phyloP scores from a whole-genome alignment of 192 early-diverging fungal genomes.

The Coemansia sp. region DNA sequence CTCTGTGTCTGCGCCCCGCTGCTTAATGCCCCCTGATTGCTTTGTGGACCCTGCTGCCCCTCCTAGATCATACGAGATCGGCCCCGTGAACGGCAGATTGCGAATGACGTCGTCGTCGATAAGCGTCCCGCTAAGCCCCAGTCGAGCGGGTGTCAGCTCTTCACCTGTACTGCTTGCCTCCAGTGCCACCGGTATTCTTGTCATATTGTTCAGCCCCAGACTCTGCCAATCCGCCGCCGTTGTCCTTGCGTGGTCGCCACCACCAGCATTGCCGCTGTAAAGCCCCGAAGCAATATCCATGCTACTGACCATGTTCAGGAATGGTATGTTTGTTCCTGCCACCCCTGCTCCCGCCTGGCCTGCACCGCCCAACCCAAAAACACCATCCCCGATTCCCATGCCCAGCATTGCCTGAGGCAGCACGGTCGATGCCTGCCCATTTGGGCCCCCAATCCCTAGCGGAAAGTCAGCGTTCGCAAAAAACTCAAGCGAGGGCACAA shows the following conservation, averaged over 20 bases:
- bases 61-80: conserved; percentile 23
- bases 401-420: conserved; percentile 19
- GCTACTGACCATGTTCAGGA: neutral
- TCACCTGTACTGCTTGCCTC: neutral
- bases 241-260: neutral
- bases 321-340: neutral
- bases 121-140: conserved; percentile 31
- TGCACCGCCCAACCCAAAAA: neutral
- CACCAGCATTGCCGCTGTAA: neutral
- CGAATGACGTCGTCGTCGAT: conserved; percentile 35
- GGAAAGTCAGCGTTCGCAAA: conserved; percentile 54
- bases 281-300: neutral
- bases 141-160: conserved; percentile 8
- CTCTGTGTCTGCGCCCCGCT: no score
- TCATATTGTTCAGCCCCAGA: no score
- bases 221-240: neutral
- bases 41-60: neutral
- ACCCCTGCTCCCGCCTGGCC: neutral
- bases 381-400: neutral
- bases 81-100: conserved; percentile 32
- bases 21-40: no score
- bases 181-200: neutral
- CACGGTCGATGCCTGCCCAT: conserved; percentile 38
- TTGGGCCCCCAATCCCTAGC: conserved; percentile 45
- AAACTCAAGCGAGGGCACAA: conserved; percentile 51